Conservation (phyloP, 495 filamentous ascomycete species). For the Monascus purpureus region DNA sequence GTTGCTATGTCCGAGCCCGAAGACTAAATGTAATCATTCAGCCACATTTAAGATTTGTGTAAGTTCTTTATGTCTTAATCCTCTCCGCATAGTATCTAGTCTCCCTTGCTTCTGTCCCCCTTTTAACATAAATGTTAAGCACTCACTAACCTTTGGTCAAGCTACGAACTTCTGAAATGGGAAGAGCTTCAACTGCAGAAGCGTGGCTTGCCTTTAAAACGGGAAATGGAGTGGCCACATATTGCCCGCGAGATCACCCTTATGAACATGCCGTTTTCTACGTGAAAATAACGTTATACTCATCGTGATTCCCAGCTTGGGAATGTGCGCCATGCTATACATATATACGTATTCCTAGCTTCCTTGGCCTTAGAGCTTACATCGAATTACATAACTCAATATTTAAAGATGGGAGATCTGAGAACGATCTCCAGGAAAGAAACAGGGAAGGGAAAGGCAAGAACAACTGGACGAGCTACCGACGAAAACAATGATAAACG, state of each 20-base stretch:
- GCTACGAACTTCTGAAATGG: slow-evolving; percentile 76
- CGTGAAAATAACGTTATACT: slow-evolving; percentile 10
- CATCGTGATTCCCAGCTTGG: no score
- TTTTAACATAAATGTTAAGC: neutral
- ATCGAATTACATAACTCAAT: no score
- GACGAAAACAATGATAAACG: no score
- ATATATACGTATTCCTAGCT: no score
- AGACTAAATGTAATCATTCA: slow-evolving; percentile 68
- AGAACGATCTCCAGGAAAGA: no score
- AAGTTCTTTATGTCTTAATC: slow-evolving; percentile 5
- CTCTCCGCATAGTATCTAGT: neutral
- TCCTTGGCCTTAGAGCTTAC: no score
- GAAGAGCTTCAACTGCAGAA: slow-evolving; percentile 52
- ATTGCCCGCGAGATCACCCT: slow-evolving; percentile 81
- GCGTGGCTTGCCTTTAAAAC: slow-evolving; percentile 33
- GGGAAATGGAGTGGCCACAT: slow-evolving; percentile 84
- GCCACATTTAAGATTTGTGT: slow-evolving; percentile 56
- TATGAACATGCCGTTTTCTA: slow-evolving; percentile 89
- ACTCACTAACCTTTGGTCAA: slow-evolving; percentile 3
- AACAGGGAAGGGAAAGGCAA: no score
- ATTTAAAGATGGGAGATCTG: no score
- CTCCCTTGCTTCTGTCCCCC: neutral
- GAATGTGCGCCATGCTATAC: no score
- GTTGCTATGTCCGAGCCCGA: slow-evolving; percentile 85
- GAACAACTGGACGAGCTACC: no score